Evolutionary conservation across 2,329 filamentous ascomycete species (phyloP), one percentile per base, ranked within the genome.

Genomic region (Claviceps arundinis): DNA sequence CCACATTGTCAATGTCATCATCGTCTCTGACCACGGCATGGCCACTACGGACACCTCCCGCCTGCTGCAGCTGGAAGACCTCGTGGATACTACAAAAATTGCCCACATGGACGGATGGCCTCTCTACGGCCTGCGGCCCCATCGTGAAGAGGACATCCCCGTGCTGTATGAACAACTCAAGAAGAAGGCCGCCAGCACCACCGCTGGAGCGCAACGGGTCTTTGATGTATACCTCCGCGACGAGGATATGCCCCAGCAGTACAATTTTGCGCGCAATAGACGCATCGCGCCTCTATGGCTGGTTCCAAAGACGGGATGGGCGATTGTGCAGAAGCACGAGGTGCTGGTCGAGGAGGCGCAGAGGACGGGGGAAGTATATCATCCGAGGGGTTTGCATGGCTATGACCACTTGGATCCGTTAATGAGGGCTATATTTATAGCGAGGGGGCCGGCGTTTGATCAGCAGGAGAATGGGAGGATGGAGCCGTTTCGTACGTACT

Each of bases 1-100:
- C 0, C 65, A 84, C 19, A 86, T 98, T 55, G 88, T 97, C 63
- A 98, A 98, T 58, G 78, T 98, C 7, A 82, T 98, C 37, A 77
- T 98, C n/a, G 91, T 98, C 2, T 96, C 89, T 0, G 93, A 98
- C 64, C 93, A 98, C 64, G 93, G 93, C 49, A 98, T 98, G 93
- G 93, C 93, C 1, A 95, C 89, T 0, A 97, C 93, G 0, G 87
- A 90, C 54, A 80, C 78, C 0, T 75, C 82, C 17, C 80, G 93
- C 11, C 73, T 97, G 46, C 77, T 97, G 26, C 93, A 97, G 67
- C 74, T 97, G 2, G 93, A 98, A 57, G 89, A 96, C 62, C 70
- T 97, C 4, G 75, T 97, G 47, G 88, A 96, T 64, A 75, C 85
- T 5, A 72, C 70, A 48, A 77, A 89, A 59, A 82, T 97, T 45